Percentiles rank a stretch among this genome's conserved stretches.
phyloP scores from a whole-genome alignment of 345 rosid species.

The Litchi chinensis region DNA sequence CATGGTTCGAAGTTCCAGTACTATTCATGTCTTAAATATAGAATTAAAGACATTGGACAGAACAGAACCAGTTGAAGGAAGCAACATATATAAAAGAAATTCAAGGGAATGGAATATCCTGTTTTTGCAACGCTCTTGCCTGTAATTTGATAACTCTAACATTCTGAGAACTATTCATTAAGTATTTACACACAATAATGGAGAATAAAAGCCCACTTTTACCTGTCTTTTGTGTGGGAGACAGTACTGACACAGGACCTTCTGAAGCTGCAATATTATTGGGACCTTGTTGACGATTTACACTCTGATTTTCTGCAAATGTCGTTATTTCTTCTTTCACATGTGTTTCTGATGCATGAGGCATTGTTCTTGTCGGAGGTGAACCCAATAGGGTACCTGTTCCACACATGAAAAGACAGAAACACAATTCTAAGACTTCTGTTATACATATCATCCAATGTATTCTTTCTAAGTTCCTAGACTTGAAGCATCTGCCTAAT shows the following conservation, averaged over 20 bases:
- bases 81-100: not conserved
- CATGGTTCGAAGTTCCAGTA: not conserved
- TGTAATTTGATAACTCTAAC: not conserved
- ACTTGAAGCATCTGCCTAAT: not conserved
- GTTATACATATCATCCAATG: not conserved
- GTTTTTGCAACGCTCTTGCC: not conserved
- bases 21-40: not conserved
- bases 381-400: slow-evolving; percentile 15
- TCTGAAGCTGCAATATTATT: slow-evolving; percentile 12
- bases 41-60: not conserved
- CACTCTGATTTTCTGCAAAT: slow-evolving; percentile 11
- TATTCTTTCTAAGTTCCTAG: slow-evolving; percentile 3
- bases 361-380: slow-evolving; percentile 11
- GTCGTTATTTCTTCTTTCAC: slow-evolving; percentile 20
- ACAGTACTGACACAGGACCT: slow-evolving; percentile 7
- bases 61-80: not conserved
- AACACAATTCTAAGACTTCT: not conserved
- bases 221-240: slow-evolving; percentile 27
- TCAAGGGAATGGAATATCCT: not conserved
- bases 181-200: not conserved
- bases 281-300: slow-evolving; percentile 16
- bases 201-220: not conserved
- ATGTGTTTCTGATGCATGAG: slow-evolving; percentile 17
- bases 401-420: slow-evolving; percentile 19
- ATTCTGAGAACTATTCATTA: not conserved